These are phyloP conservation scores for Beauveria scarabaeidicola DNA, from an alignment of 2,329 filamentous ascomycete species.

Conservation along the genomic window DNA sequence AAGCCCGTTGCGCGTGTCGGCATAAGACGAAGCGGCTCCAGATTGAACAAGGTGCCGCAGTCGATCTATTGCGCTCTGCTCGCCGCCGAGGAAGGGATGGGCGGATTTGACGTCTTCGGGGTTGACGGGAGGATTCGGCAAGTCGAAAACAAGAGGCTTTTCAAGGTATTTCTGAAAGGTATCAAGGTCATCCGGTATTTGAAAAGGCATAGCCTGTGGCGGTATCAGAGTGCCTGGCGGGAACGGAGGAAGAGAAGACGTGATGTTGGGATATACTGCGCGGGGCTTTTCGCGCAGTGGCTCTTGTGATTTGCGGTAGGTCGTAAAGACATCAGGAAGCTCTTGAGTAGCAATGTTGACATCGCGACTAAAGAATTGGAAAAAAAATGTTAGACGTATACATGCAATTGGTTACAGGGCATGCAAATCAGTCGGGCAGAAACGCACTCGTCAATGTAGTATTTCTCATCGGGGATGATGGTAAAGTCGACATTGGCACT, in stretches of 20 bases:
- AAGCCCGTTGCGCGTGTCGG: constrained; percentile 62
- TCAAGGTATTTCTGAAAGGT: constrained; percentile 46
- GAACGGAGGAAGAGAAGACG: constrained; percentile 45
- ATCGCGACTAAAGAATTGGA: constrained; percentile 47
- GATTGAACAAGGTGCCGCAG: constrained; percentile 52
- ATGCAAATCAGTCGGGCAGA: background rate
- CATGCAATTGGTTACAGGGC: background rate
- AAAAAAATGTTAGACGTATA: background rate
- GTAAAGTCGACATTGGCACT: constrained; percentile 50
- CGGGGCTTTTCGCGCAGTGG: constrained; percentile 60
- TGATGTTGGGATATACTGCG: constrained; percentile 43
- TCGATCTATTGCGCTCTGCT: constrained; percentile 49
- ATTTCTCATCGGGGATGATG: constrained; percentile 67
- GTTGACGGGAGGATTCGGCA: constrained; percentile 42
- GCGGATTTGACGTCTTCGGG: constrained; percentile 48
- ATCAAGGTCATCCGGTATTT: constrained; percentile 47
- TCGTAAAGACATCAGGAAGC: constrained; percentile 67
- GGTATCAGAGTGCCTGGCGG: constrained; percentile 44
- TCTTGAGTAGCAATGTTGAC: constrained; percentile 50
- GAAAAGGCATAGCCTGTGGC: constrained; percentile 52
- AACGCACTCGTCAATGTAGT: constrained; percentile 68
- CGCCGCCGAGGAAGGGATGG: constrained; percentile 62
- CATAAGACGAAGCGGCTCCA: constrained; percentile 56
- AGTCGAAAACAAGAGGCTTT: constrained; percentile 45
- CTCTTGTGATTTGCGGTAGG: constrained; percentile 64